phyloP scores from a whole-genome alignment of 805 yeast species.

The Zygosaccharomyces bisporus region DNA sequence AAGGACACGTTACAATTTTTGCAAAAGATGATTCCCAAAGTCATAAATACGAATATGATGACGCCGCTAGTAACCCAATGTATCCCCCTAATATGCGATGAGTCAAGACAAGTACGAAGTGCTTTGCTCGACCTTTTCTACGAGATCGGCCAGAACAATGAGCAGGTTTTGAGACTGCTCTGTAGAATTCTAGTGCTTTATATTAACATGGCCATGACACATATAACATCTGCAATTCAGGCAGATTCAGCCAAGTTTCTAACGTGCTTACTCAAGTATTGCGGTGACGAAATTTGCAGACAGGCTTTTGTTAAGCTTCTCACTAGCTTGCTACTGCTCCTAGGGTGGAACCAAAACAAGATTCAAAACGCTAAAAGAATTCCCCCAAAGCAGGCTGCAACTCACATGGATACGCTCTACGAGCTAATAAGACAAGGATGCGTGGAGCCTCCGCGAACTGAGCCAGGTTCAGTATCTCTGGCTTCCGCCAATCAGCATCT shows the following conservation, averaged over 20 bases:
- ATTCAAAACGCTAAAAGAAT: constrained; percentile 22
- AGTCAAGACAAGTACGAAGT: constrained; percentile 59
- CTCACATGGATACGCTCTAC: constrained; percentile 38
- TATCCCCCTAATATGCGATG: constrained; percentile 47
- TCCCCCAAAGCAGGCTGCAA: constrained; percentile 25
- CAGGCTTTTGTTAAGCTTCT: constrained; percentile 68
- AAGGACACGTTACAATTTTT: constrained; percentile 63
- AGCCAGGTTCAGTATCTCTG: constrained; percentile 1
- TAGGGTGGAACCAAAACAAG: constrained; percentile 60
- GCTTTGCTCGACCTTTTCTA: constrained; percentile 48
- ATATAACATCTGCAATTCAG: constrained; percentile 71
- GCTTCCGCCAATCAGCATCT: constrained; percentile 41
- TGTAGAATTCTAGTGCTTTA: constrained; percentile 61
- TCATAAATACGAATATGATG: constrained; percentile 31
- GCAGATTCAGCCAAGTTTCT: constrained; percentile 70
- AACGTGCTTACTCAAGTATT: constrained; percentile 51
- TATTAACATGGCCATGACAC: constrained; percentile 90
- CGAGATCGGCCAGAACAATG: constrained; percentile 47
- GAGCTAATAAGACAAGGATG: constrained; percentile 46
- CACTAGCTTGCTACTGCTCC: constrained; percentile 58
- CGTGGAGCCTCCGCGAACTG: constrained; percentile 7
- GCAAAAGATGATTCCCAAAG: constrained; percentile 48
- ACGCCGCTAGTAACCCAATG: constrained; percentile 32
- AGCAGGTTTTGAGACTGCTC: constrained; percentile 58
- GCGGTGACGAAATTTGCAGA: constrained; percentile 53